Evolutionary conservation across 768 basidiomycete species (phyloP), one percentile per base, ranked within the genome.

Genomic region (Pisolithus tinctorius): DNA sequence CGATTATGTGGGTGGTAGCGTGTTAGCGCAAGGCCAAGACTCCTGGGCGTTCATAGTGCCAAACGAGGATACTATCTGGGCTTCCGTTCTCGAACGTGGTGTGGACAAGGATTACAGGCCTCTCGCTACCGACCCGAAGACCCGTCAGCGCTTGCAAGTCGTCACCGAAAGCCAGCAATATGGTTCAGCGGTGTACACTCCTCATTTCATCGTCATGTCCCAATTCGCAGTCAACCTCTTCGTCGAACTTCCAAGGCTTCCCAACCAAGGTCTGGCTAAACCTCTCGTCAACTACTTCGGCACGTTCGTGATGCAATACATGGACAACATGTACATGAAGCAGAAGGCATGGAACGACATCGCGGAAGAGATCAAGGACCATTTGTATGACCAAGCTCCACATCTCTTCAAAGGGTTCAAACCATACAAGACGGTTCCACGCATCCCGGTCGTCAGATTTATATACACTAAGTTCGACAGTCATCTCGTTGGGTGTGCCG

Each of bases 221-320:
- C 44, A 48, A 10, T 62, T 62, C 14, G 62, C 66, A 16, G 56
- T 66, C 2, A 68, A 68, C 41, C 43, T 66, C 0, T 66, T 65
- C 26, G 8, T 60, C 16, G 58, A 65, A 45, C 0, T 46, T 1
- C 34, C 47, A 4, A 30, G 17, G n/a, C 44, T 27, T 2, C 43
- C 38, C 10, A 20, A 2, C 9, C 16, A 2, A 44, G 39, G 11
- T 7, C 8, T 16, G 6, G 9, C 34, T 6, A 29, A 51, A 17
- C 48, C 53, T 37, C 8, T 0, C 54, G 57, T 42, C 1, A 39
- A 61, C 43, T 66, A 67, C 41, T 4, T 66, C n/a, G 66, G 63
- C 48, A 58, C 60, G n/a, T 65, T 47, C 44, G 40, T 67, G 4
- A 36, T 67, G 1, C 46, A 54, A 17, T 7, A 29, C 6, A 13